Base-by-base conservation (phyloP, 257 asterid genomes). In the Nicotiana tomentosiformis region DNA sequence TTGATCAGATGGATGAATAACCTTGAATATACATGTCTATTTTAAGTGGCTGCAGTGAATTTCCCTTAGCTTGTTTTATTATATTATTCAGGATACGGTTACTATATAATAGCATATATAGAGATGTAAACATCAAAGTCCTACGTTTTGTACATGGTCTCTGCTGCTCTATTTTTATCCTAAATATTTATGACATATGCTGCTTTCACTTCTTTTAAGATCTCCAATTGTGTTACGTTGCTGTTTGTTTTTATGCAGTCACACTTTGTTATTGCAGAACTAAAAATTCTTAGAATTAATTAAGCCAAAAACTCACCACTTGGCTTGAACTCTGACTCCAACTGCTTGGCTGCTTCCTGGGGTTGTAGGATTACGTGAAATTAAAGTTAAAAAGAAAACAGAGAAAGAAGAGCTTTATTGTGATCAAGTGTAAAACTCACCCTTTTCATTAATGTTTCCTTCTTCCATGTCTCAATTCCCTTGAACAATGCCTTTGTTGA, bases 401-500 rank as follows among this genome's bases (percentile, higher is more conserved):
- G 51, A 43, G 12, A 43, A 43, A 43, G 49, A 39, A 7, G 49
- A 39, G 10, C 51, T 43, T 43, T 43, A 43, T 43, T 43, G 18
- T 18, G 14, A 58, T 18, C 1, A 32, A 49, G 46, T 23, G 37
- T 56, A 61, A 60, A 57, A 15, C 84, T 82, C 23, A 85, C 88
- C 83, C 66, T 82, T 80, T 82, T 87, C 85, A 85, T 83, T 66
- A 53, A 23, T 3, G 87, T 85, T 77, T 87, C 90, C 81, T 83
- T 87, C 79, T 85, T 87, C 90, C 90, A 87, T 81, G 88, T 87
- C 35, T 87, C 90, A 17, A 87, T 77, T 61, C 90, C 90, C 67
- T 87, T 87, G 56, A 77, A 58, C 29, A 81, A 78, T n/a, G 90
- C 88, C 80, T 87, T 87, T 0, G 88, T 43, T 46, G 90, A 87